Evolutionary conservation across 1,284 basidiomycete species (phyloP).

Genomic region (Vanrija sp.): DNA sequence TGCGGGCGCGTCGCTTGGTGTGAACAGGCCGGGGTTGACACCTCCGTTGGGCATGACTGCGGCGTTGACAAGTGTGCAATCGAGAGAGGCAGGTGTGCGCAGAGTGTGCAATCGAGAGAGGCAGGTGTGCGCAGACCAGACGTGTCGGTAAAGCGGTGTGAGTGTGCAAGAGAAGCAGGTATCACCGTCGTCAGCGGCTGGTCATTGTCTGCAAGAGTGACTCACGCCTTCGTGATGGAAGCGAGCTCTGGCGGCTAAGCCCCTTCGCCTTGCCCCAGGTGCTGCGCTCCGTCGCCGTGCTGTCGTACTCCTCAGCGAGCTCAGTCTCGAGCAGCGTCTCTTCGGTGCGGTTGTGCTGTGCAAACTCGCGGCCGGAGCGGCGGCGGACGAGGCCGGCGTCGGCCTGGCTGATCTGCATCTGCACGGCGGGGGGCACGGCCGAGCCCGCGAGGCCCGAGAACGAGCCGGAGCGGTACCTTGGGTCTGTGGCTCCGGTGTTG

Average conservation of each 20-base stretch:
- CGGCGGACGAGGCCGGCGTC: slow-evolving; percentile 24
- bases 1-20: slow-evolving; percentile 2
- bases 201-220: background rate
- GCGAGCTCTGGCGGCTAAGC: slow-evolving; percentile 38
- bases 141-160: background rate
- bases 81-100: background rate
- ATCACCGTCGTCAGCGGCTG: background rate
- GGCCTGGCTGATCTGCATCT: background rate
- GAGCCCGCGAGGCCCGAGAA: slow-evolving; percentile 3
- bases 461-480: slow-evolving; percentile 8
- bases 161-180: background rate
- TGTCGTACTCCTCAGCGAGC: slow-evolving; percentile 20
- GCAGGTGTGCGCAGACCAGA: background rate
- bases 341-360: slow-evolving; percentile 22
- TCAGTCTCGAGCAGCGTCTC: slow-evolving; percentile 28
- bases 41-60: slow-evolving; percentile 2
- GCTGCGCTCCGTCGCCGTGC: slow-evolving; percentile 21
- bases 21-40: slow-evolving; percentile 21
- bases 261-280: slow-evolving; percentile 40
- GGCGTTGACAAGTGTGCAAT: too few species aligned
- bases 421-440: background rate
- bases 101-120: background rate
- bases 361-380: slow-evolving; percentile 18
- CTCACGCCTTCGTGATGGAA: slow-evolving; percentile 41
- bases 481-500: background rate